phyloP scores from a whole-genome alignment of 2,329 filamentous ascomycete species.

The Clarireedia monteithiana region DNA sequence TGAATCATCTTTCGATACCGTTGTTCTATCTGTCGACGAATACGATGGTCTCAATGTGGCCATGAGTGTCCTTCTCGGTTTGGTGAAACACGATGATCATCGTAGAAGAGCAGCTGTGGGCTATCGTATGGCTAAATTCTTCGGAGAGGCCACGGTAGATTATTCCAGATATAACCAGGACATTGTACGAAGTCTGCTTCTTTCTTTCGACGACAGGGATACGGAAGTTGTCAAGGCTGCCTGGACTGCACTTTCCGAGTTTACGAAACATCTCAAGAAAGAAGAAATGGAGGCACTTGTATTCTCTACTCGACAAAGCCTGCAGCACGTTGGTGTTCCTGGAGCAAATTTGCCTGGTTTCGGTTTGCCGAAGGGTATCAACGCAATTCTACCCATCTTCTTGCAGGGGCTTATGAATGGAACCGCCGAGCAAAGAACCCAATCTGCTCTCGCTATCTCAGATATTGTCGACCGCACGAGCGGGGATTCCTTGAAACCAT shows the following conservation, averaged over 20 bases:
- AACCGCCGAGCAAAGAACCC: slow-evolving; percentile 81
- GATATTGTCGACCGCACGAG: slow-evolving; percentile 93
- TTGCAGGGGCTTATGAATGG: slow-evolving; percentile 97
- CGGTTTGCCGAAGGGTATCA: slow-evolving; percentile 90
- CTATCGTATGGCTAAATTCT: slow-evolving; percentile 78
- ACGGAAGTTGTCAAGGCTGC: slow-evolving; percentile 77
- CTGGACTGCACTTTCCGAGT: slow-evolving; percentile 77
- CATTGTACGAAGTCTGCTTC: slow-evolving; percentile 80
- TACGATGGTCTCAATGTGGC: slow-evolving; percentile 91
- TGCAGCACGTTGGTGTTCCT: slow-evolving; percentile 81
- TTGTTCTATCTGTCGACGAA: slow-evolving; percentile 89
- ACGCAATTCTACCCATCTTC: slow-evolving; percentile 92
- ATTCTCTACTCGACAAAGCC: slow-evolving; percentile 72
- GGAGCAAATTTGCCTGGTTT: slow-evolving; percentile 84
- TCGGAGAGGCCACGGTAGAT: slow-evolving; percentile 70
- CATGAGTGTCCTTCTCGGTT: slow-evolving; percentile 84
- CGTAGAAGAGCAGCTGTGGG: slow-evolving; percentile 71
- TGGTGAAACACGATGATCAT: slow-evolving; percentile 92
- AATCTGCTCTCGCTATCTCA: slow-evolving; percentile 86
- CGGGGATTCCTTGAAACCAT: slow-evolving; percentile 80
- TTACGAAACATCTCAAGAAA: slow-evolving; percentile 85
- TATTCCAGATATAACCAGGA: slow-evolving; percentile 96
- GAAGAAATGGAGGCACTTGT: slow-evolving; percentile 97
- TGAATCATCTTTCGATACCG: slow-evolving; percentile 74
- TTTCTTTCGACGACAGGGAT: slow-evolving; percentile 87